Evolutionary conservation across 441 rosid species (phyloP), one percentile per base, ranked within the genome.

Genomic region (Breynia disticha): DNA sequence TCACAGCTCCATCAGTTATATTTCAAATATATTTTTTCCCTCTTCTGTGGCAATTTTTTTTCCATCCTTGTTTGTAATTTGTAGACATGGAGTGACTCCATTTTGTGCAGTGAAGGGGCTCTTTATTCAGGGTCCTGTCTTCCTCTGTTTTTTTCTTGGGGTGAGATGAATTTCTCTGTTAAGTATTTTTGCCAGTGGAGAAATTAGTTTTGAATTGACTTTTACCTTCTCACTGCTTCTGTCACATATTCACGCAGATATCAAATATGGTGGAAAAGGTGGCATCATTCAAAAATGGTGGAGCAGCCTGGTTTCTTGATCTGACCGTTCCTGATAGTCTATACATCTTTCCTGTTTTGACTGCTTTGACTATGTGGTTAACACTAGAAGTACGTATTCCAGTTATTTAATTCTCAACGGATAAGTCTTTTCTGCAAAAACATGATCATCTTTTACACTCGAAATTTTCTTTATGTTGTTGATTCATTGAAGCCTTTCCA

Each of bases 261-360:
- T 20, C 79, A 46, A 87, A 76, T 52, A 84, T 87, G 96, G 87
- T 78, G 17, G 93, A 87, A 67, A 87, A 87, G 60, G 81, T 87
- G 50, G 82, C 87, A 8, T 84, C 96, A 11, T 82, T 87, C 57
- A 78, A 82, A 64, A 63, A 18, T 12, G 93, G 96, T 24, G 96
- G 96, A 46, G 84, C 83, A 2, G 73, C 57, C 54, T 87, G 88
- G 96, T 84, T 87, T 57, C 61, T 69, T 0, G 87, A 87, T 75
- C 86, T 87, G 64, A 66, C 84, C 11, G 64, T 70, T 35, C 86
- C 87, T 0, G 93, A 87, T 75, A 68, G 66, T 65, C 67, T 75
- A 28, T 84, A 77, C 53, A n/a, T 82, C 52, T 59, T 87, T 14
- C 96, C 93, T 8, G 59, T 77, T 59, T 67, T 82, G 66, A 72